Evolutionary conservation across 2,329 filamentous ascomycete genomes (phyloP), one percentile per base, ranked within the genome.

Genomic region (Epichloe elymi): DNA sequence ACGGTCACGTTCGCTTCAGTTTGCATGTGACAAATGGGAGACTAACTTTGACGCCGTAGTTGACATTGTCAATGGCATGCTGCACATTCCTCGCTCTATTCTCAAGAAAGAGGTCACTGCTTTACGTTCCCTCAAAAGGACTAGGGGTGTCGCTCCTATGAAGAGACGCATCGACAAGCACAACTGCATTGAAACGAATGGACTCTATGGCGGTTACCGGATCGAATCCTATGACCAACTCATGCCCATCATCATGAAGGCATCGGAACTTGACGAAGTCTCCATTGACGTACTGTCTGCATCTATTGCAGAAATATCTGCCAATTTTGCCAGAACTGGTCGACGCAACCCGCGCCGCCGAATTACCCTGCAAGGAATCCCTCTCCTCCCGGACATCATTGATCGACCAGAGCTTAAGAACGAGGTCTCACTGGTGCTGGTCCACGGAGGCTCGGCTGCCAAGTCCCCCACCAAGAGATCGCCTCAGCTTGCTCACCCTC

Each of bases 391-490:
- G n/a, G 58, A 58, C 10, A 63, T 66, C 46, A 50, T 51, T 5
- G 64, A 66, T n/a, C 43, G 47, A n/a, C 52, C 57, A 1, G 64
- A 67, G 33, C 60, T 61, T 20, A 58, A 59, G 26, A 62, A 60
- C 37, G 54, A 61, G 7, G 54, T 56, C 23, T 49, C 57, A 7
- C 47, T 60, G 30, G 55, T 60, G 36, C 56, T 54, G 17, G 56
- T 57, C 15, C 59, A 59, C 2, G 49, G 53, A 5, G 41, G 55
- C 50, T 56, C 57, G 46, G 52, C 36, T 20, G 7, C 59, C 1
- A 59, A 64, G 42, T 67, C 65, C 5, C 65, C 65, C 1, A 60
- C 57, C 19, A 67, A 67, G 58, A 58, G 58, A 38, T 52, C 58
- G 30, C 54, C 59, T 23, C 56, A 57, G n/a, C 59, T 61, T 12